Conservation (phyloP, 495 filamentous ascomycete species). For the Trichocladium antarcticum region DNA sequence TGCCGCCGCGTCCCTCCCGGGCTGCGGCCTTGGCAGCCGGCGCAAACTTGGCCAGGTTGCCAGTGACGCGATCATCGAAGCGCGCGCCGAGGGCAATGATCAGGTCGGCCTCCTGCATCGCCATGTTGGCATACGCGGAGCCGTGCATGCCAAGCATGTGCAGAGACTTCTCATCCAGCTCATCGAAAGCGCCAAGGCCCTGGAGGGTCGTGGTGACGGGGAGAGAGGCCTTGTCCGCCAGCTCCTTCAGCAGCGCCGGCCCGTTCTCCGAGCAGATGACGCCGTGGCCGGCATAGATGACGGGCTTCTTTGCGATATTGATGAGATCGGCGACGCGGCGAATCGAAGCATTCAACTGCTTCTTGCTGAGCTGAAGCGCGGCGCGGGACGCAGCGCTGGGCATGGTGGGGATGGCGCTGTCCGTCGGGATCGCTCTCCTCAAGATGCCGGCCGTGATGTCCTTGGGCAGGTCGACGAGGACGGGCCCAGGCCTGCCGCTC, state of each 20-base stretch:
- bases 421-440: slow-evolving; percentile 55
- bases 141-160: slow-evolving; percentile 84
- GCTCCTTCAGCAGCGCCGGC: slow-evolving; percentile 52
- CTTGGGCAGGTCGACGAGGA: slow-evolving; percentile 69
- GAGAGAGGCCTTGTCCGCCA: slow-evolving; percentile 62
- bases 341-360: slow-evolving; percentile 51
- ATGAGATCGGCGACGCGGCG: slow-evolving; percentile 53
- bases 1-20: slow-evolving; percentile 59
- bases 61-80: slow-evolving; percentile 70
- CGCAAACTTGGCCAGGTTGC: slow-evolving; percentile 53
- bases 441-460: slow-evolving; percentile 63
- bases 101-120: slow-evolving; percentile 68
- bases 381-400: slow-evolving; percentile 60
- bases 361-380: slow-evolving; percentile 46
- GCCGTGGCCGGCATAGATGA: slow-evolving; percentile 68
- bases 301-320: slow-evolving; percentile 63
- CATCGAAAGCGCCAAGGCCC: slow-evolving; percentile 65
- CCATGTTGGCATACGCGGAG: slow-evolving; percentile 66
- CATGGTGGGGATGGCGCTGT: slow-evolving; percentile 49
- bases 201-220: slow-evolving; percentile 73
- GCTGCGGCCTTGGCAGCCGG: slow-evolving; percentile 57
- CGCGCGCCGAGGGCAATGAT: slow-evolving; percentile 66
- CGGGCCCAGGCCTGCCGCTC: slow-evolving; percentile 63
- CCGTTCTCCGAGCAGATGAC: slow-evolving; percentile 53
- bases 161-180: slow-evolving; percentile 62